These are phyloP conservation scores for Echeveria elegans DNA, from an alignment of 164 flowering plant genomes.

Conservation along the genomic window DNA sequence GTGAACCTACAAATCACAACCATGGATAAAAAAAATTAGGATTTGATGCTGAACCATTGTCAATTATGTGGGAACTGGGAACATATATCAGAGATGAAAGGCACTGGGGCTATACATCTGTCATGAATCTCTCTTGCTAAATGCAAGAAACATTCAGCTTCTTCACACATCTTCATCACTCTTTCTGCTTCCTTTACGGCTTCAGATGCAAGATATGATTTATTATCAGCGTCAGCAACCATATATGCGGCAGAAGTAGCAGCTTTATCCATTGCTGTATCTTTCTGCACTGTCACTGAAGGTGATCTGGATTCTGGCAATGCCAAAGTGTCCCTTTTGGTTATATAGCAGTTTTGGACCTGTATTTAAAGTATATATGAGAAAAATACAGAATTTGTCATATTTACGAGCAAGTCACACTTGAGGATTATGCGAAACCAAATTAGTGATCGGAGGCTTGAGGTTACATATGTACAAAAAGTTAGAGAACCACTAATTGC, in stretches of 20 bases:
- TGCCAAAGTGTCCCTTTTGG: constrained; percentile 13
- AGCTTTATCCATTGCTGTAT: constrained; percentile 43
- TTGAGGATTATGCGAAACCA: background rate
- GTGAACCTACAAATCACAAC: constrained; percentile 17
- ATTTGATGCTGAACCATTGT: background rate
- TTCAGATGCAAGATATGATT: constrained; percentile 58
- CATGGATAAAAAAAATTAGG: background rate
- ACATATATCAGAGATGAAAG: background rate
- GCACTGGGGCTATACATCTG: constrained; percentile 35
- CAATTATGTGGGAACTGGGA: no score
- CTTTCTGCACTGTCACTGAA: constrained; percentile 16
- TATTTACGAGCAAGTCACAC: background rate
- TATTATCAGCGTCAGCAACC: constrained; percentile 71
- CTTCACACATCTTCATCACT: constrained; percentile 54
- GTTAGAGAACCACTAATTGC: no score
- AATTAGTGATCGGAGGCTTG: background rate
- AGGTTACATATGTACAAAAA: no score
- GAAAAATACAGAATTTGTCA: background rate
- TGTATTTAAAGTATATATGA: constrained; percentile 35
- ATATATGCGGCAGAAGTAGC: constrained; percentile 47
- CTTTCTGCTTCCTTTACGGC: constrained; percentile 66
- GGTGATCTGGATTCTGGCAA: background rate
- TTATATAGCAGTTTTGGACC: constrained; percentile 43
- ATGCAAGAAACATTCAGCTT: constrained; percentile 42
- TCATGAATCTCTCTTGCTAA: constrained; percentile 43